A percentile compares a stretch with the other conserved stretches of the same genome.
Conservation (phyloP, 352 stramenopile genomes). For the Peronosclerospora sorghi region DNA sequence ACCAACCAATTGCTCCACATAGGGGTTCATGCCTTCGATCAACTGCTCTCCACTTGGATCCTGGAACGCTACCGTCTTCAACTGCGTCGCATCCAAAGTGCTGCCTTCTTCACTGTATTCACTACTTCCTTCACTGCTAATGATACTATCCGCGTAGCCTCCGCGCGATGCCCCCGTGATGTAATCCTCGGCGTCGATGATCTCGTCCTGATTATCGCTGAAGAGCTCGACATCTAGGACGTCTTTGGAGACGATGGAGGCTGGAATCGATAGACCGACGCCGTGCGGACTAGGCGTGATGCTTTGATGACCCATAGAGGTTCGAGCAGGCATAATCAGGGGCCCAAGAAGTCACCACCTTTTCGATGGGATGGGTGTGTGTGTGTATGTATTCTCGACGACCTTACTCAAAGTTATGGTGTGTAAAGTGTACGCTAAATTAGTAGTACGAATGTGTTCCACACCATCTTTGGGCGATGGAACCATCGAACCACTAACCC, state of each 20-base stretch:
- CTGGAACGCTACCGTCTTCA: constrained; percentile 16
- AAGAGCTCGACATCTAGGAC: constrained; percentile 2
- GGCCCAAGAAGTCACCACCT: constrained; percentile 8
- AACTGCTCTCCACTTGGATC: constrained; percentile 25
- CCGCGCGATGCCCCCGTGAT: constrained; percentile 14
- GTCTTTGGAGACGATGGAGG: not conserved
- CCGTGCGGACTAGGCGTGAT: not conserved
- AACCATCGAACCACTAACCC: not conserved
- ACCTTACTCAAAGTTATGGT: no score
- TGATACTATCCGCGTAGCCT: constrained; percentile 15
- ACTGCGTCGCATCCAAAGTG: constrained; percentile 16
- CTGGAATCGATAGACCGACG: not conserved
- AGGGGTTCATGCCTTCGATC: constrained; percentile 33
- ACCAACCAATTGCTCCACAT: constrained; percentile 30
- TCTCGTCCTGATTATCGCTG: constrained; percentile 10
- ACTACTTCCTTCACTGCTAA: constrained; percentile 20
- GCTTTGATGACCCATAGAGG: constrained; percentile 4
- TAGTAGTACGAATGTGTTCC: no score
- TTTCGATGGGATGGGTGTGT: constrained; percentile 1
- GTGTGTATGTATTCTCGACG: no score
- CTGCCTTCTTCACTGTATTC: constrained; percentile 10
- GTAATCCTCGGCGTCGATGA: constrained; percentile 14
- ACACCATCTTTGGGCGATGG: no score
- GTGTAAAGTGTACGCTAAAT: no score
- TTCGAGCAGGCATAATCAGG: constrained; percentile 15